A percentile compares a stretch with the other conserved stretches of the same genome.
Conservation (phyloP, 164 flowering plant genomes). For the Paratinospora sagittata region DNA sequence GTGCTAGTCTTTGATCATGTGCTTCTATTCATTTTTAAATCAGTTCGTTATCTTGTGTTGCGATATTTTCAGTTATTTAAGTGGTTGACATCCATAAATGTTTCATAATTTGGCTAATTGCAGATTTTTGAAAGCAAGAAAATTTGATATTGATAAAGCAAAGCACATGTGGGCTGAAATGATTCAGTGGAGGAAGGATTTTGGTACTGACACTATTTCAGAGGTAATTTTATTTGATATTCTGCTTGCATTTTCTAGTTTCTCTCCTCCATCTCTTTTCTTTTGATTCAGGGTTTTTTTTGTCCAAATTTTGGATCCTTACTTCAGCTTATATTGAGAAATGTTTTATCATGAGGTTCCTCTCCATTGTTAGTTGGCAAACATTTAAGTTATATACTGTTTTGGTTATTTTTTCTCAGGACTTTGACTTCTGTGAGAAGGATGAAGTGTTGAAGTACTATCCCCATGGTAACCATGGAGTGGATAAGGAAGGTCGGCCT, state of each 20-base stretch:
- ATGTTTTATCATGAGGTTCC: too few relatives aligned
- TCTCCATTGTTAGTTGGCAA: too few relatives aligned
- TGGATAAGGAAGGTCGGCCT: slow-evolving; percentile 78
- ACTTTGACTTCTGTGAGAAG: slow-evolving; percentile 62
- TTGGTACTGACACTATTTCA: slow-evolving; percentile 60
- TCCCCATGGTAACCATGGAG: slow-evolving; percentile 85
- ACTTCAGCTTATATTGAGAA: neutral
- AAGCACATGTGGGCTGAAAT: slow-evolving; percentile 77
- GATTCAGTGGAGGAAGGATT: slow-evolving; percentile 80
- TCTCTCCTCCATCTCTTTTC: neutral
- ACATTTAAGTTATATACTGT: neutral
- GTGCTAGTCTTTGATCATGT: too few relatives aligned
- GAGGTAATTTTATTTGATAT: slow-evolving; percentile 33
- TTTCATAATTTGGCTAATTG: neutral
- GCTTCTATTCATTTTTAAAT: too few relatives aligned
- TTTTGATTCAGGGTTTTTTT: neutral
- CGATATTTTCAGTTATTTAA: neutral
- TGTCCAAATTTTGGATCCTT: neutral
- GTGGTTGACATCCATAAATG: too few relatives aligned
- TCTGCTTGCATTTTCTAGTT: neutral
- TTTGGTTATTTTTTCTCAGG: slow-evolving; percentile 42
- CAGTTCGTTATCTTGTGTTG: neutral
- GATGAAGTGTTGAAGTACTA: slow-evolving; percentile 62
- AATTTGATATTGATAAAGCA: slow-evolving; percentile 66
- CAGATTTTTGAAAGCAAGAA: slow-evolving; percentile 81